Percentiles rank a stretch among this genome's conserved stretches.
Evolutionary conservation across 2,329 filamentous ascomycete genomes (phyloP).

Genomic region (Purpureocillium lavendulum): DNA sequence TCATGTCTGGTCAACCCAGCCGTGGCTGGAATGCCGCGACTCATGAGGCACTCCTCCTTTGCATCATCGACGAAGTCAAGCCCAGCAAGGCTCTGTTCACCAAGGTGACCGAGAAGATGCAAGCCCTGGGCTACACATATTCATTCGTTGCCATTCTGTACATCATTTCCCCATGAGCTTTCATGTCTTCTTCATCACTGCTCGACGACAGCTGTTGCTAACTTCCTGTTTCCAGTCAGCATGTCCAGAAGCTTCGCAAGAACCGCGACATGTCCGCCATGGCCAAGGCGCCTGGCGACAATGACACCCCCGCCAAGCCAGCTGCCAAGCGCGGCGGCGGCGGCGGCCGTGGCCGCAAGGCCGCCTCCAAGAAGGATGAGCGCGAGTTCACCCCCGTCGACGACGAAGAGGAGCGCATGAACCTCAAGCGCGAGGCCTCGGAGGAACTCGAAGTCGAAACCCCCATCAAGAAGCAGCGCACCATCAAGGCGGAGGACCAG

Average conservation of each 20-base stretch:
- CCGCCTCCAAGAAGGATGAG: conserved; percentile 14
- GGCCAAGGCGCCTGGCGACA: conserved; percentile 9
- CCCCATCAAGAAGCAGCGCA: conserved; percentile 12
- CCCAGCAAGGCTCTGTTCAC: conserved; percentile 24
- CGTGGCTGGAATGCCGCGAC: conserved; percentile 26
- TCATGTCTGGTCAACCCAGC: conserved; percentile 13
- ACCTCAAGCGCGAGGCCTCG: conserved; percentile 16
- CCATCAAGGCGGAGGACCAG: too few species aligned
- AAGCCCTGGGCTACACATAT: conserved; percentile 27
- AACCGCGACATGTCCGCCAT: conserved; percentile 19
- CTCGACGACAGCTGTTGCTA: conserved; percentile 4
- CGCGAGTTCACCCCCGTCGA: conserved; percentile 10
- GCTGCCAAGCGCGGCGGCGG: background rate
- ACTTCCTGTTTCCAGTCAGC: conserved; percentile 26
- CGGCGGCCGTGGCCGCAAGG: conserved; percentile 18
- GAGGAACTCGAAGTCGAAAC: background rate
- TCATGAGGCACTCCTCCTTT: conserved; percentile 29
- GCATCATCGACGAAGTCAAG: conserved; percentile 25
- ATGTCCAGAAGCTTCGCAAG: conserved; percentile 35
- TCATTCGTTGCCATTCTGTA: conserved; percentile 32
- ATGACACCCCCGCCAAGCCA: conserved; percentile 7
- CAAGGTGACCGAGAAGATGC: conserved; percentile 21
- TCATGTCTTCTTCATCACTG: background rate
- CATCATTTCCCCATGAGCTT: conserved; percentile 3
- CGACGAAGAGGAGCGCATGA: conserved; percentile 14